Evolutionary conservation across 2,329 filamentous ascomycete genomes (phyloP), one percentile per base, ranked within the genome.

Genomic region (Colletotrichum liriopes): DNA sequence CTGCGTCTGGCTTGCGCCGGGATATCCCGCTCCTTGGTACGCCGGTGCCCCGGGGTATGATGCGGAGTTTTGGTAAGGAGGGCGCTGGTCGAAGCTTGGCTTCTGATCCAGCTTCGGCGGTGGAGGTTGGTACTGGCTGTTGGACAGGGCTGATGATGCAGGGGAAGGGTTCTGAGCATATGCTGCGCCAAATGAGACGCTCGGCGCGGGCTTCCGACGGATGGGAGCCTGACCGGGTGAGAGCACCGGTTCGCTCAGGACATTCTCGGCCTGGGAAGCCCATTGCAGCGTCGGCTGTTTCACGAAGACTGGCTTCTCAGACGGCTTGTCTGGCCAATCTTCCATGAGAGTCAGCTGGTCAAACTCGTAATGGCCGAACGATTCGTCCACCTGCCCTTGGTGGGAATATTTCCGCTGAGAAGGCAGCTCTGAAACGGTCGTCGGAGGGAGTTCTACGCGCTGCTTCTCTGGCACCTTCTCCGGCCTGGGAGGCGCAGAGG

Each of bases 141-240:
- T 55, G 8, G 60, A 65, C 39, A 56, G 23, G 18, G 64, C 41
- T 6, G 70, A 61, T 56, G 70, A 55, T 11, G 60, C 52, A 45
- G 66, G 66, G 14, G 70, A 65, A 37, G 55, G 29, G 20, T 55
- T 65, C 8, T 52, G 67, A n/a, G 61, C 58, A 49, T 73, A 73
- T 3, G 67, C 71, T 9, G 54, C 67, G 18, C 62, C 63, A n/a
- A 60, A 61, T 1, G 67, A 49, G 14, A 49, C 45, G 12, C 9
- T 61, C 5, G 71, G 71, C 3, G 71, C 71, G 2, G 71, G 71
- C 56, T 73, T 73, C 32, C 71, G 67, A 32, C 49, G 56, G 41
- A 73, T 71, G 35, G 67, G 67, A 6, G n/a, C 71, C 62, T 73
- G 71, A 6, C 60, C 49, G 6, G 61, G 71, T 3, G 71, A 73